These are phyloP conservation scores for Aspergillus arachidicola DNA, from an alignment of 2,329 filamentous ascomycete genomes.

Conservation along the genomic window DNA sequence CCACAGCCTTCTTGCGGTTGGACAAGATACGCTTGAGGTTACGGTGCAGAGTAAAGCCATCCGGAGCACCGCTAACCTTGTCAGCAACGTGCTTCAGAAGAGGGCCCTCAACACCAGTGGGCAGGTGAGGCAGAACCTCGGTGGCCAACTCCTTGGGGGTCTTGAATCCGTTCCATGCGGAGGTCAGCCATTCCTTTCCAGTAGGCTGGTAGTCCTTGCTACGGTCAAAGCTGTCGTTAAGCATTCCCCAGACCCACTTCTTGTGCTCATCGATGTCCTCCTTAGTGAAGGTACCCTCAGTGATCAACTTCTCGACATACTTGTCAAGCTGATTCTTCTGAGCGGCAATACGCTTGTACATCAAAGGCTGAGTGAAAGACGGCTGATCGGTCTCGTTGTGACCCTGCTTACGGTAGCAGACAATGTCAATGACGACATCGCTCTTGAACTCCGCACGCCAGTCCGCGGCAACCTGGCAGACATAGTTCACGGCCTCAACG, in stretches of 20 bases:
- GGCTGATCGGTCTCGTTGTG: slow-evolving; percentile 99
- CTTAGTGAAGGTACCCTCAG: slow-evolving; percentile 94
- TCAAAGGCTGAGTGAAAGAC: slow-evolving; percentile 97
- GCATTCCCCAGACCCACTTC: slow-evolving; percentile 99
- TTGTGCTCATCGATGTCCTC: slow-evolving; percentile 99
- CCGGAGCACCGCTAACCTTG: slow-evolving; percentile 75
- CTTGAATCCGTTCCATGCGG: slow-evolving; percentile 99
- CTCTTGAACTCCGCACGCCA: slow-evolving; percentile 99
- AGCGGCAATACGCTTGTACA: slow-evolving; percentile 96
- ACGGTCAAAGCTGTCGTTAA: slow-evolving; percentile 95
- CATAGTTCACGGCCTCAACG: slow-evolving; percentile 96
- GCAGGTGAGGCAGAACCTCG: slow-evolving; percentile 88
- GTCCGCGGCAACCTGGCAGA: slow-evolving; percentile 94
- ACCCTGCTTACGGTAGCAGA: slow-evolving; percentile 98
- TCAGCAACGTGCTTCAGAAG: slow-evolving; percentile 80
- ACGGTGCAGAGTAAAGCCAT: slow-evolving; percentile 85
- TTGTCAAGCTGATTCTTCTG: slow-evolving; percentile 85
- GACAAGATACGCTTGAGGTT: slow-evolving; percentile 95
- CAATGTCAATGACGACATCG: slow-evolving; percentile 95
- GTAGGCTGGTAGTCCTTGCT: slow-evolving; percentile 97
- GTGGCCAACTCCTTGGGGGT: slow-evolving; percentile 95
- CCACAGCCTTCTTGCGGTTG: slow-evolving; percentile 86
- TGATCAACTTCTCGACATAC: slow-evolving; percentile 86
- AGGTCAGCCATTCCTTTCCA: slow-evolving; percentile 97
- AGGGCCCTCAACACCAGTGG: slow-evolving; percentile 75